Evolutionary conservation across 208 protist genomes (phyloP), one percentile per base, ranked within the genome.

Genomic region (Trypanosoma mega): DNA sequence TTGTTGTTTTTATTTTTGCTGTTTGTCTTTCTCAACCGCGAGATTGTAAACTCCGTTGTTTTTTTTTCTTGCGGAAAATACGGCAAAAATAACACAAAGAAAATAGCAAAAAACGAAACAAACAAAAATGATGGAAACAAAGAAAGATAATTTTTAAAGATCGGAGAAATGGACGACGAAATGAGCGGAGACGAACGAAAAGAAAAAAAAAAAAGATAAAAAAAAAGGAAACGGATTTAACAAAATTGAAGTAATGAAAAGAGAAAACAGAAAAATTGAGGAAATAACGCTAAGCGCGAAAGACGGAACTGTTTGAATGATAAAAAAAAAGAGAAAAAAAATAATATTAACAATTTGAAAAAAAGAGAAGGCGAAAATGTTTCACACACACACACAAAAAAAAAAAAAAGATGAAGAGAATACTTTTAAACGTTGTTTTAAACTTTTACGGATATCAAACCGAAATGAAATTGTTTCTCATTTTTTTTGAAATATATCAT

Each of bases 251-350:
- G 8, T 47, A 47, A 47, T 4, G 43, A 47, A 47, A 20, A 47
- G 23, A 47, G 23, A 16, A 47, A 47, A 47, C 7, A n/a, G 43
- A n/a, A n/a, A n/a, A 47, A 20, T 20, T 26, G 7, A 16, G 7
- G 43, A 16, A 47, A 47, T 7, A 16, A 47, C 5, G 23, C n/a
- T 47, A 47, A 20, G n/a, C 23, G 43, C 12, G 4, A 47, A 47
- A 20, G 43, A 47, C 5, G 7, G 14, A 41, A 41, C 14, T 14
- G 8, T 8, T 14, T 41, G 14, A 41, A 47, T 7, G 4, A 20
- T 20, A 47, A 16, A 47, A 18, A 47, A 47, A 47, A 4, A 47
- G 23, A 47, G n/a, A 47, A 47, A 16, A 47, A 16, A 47, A 18
- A 16, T 7, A 47, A 47, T 16, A 47, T 4, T 26, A 47, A 18